Evolutionary conservation across 257 asterid species (phyloP).

Genomic region (Solanum chiquidenum): DNA sequence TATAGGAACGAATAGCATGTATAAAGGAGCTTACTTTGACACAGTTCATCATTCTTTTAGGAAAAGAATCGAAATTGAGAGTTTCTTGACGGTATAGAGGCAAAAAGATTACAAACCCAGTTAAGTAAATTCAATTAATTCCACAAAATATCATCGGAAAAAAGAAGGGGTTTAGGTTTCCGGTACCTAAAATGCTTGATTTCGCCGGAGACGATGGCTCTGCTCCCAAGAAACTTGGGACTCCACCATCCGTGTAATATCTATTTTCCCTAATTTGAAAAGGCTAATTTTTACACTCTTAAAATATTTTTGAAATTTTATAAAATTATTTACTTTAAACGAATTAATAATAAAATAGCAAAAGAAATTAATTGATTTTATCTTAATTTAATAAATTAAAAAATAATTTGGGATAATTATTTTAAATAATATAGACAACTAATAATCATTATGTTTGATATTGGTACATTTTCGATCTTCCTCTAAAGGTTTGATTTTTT

Average conservation of each 20-base stretch:
- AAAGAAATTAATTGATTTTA: too few species aligned
- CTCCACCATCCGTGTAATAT: neutral
- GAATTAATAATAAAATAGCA: neutral
- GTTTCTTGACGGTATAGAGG: neutral
- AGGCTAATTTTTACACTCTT: neutral
- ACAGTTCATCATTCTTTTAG: slow-evolving; percentile 15
- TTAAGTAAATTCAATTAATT: neutral
- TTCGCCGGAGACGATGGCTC: neutral
- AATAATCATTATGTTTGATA: neutral
- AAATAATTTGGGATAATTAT: neutral
- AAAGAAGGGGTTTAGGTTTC: neutral
- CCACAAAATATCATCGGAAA: neutral
- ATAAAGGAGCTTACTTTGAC: slow-evolving; percentile 7
- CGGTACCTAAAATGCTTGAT: neutral
- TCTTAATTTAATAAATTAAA: neutral
- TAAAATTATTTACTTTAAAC: too few species aligned
- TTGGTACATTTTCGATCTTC: neutral
- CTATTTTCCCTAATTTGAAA: neutral
- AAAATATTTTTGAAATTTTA: neutral
- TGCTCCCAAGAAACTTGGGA: neutral
- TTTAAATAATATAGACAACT: neutral
- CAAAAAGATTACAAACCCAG: neutral
- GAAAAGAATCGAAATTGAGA: neutral
- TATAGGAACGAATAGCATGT: neutral
- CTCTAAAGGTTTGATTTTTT: neutral